Conservation (phyloP, 73 alveolate genomes). For the Symbiodinium natans region DNA sequence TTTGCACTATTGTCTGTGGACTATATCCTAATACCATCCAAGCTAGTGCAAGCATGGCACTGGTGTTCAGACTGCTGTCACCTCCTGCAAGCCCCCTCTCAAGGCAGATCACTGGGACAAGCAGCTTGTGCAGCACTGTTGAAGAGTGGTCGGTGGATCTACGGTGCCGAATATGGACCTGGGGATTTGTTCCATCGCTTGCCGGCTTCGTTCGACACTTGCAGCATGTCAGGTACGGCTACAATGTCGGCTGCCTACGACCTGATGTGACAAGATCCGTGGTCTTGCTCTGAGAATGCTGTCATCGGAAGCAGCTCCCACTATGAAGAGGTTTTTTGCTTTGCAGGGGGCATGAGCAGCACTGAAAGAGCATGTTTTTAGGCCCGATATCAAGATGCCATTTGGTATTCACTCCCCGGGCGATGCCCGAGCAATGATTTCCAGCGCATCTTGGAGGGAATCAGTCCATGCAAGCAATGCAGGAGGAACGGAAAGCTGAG, state of each 20-base stretch:
- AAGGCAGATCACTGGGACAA: background rate
- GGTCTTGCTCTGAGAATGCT: background rate
- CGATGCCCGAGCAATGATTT: slow-evolving; percentile 17
- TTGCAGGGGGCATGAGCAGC: background rate
- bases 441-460: slow-evolving; percentile 7
- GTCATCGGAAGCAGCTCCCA: background rate
- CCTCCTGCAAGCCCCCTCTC: too few species aligned
- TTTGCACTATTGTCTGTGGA: too few species aligned
- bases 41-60: too few species aligned
- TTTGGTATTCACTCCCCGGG: slow-evolving; percentile 81
- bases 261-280: background rate
- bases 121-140: background rate
- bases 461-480: background rate
- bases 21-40: too few species aligned
- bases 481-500: background rate
- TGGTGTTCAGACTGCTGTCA: too few species aligned
- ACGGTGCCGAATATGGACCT: too few species aligned
- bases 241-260: slow-evolving; percentile 57
- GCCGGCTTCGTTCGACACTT: too few species aligned
- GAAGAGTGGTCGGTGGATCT: too few species aligned
- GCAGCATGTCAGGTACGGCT: slow-evolving; percentile 52
- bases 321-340: background rate
- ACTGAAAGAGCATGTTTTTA: background rate
- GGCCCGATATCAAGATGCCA: slow-evolving; percentile 38
- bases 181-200: too few species aligned